These are phyloP conservation scores for Dactylellina haptotyla DNA, from an alignment of 2,329 filamentous ascomycete genomes.

Conservation along the genomic window DNA sequence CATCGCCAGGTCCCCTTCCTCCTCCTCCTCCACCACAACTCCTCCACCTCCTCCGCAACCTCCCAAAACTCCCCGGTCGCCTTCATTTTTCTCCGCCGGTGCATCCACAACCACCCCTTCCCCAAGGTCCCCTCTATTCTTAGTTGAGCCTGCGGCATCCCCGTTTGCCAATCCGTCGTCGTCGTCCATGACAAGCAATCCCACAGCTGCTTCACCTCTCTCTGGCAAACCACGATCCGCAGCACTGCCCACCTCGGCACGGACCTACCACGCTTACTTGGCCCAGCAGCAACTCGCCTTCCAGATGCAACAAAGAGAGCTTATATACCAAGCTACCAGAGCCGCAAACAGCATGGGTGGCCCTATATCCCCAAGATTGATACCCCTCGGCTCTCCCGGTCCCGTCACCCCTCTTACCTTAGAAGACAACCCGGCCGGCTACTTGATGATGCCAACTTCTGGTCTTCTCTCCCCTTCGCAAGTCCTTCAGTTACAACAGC, in stretches of 20 bases:
- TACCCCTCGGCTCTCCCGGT: conserved; percentile 57
- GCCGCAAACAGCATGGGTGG: conserved; percentile 53
- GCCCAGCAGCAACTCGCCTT: conserved; percentile 58
- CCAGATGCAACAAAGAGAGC: conserved; percentile 58
- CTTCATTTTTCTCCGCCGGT: conserved; percentile 20
- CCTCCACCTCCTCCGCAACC: background rate
- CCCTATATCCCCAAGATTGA: conserved; percentile 56
- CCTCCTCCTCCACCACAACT: background rate
- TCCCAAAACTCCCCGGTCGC: conserved; percentile 20
- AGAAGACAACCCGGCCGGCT: conserved; percentile 54
- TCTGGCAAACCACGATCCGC: conserved; percentile 15
- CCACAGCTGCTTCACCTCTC: conserved; percentile 12
- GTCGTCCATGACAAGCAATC: conserved; percentile 11
- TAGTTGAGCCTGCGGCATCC: background rate
- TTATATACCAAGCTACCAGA: conserved; percentile 58
- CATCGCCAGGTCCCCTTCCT: background rate
- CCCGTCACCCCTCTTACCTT: conserved; percentile 58
- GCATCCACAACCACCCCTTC: conserved; percentile 1
- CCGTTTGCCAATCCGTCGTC: background rate
- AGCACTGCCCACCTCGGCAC: conserved; percentile 8
- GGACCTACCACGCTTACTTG: conserved; percentile 54
- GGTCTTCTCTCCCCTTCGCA: conserved; percentile 19
- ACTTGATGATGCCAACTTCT: conserved; percentile 39
- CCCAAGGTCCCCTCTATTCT: conserved; percentile 14
- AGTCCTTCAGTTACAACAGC: conserved; percentile 40